These are phyloP conservation scores for Beauveria pseudobassiana DNA, from an alignment of 2,329 filamentous ascomycete species.

Conservation along the genomic window DNA sequence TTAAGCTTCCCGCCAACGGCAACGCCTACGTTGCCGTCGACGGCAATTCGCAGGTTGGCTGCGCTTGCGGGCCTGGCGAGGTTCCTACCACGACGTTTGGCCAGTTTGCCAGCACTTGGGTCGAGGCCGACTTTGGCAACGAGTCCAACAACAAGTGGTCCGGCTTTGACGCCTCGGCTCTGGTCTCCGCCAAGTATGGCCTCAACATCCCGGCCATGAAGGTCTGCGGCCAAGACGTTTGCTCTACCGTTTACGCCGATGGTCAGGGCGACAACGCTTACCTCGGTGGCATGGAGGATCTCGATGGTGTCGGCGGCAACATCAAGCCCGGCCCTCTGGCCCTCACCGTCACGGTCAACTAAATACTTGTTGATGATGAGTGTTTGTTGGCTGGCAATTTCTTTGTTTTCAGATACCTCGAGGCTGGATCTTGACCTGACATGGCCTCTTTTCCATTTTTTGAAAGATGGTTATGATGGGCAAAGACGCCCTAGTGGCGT, in stretches of 20 bases:
- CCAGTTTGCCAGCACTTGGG: constrained; percentile 38
- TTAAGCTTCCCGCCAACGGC: constrained; percentile 31
- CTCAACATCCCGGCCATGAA: constrained; percentile 27
- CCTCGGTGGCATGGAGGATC: constrained; percentile 27
- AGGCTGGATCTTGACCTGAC: constrained; percentile 6
- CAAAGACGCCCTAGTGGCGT: constrained; percentile 12
- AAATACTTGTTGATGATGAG: neutral
- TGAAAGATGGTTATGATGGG: neutral
- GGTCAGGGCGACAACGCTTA: constrained; percentile 32
- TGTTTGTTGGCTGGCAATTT: neutral
- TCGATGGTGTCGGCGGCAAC: constrained; percentile 36
- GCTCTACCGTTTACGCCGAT: constrained; percentile 32
- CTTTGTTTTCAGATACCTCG: constrained; percentile 9
- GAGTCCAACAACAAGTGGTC: constrained; percentile 39
- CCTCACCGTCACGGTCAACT: constrained; percentile 27
- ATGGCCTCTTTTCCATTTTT: neutral
- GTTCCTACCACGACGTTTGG: constrained; percentile 30
- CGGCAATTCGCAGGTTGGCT: constrained; percentile 40
- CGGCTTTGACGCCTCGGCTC: constrained; percentile 42
- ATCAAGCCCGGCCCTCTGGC: constrained; percentile 20
- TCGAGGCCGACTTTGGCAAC: constrained; percentile 43
- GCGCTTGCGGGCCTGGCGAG: constrained; percentile 31
- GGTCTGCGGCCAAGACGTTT: constrained; percentile 32
- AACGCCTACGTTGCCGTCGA: constrained; percentile 37
- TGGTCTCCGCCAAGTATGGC: constrained; percentile 32